Evolutionary conservation across 345 rosid genomes (phyloP).

Genomic region (Moricandia moricandioides): DNA sequence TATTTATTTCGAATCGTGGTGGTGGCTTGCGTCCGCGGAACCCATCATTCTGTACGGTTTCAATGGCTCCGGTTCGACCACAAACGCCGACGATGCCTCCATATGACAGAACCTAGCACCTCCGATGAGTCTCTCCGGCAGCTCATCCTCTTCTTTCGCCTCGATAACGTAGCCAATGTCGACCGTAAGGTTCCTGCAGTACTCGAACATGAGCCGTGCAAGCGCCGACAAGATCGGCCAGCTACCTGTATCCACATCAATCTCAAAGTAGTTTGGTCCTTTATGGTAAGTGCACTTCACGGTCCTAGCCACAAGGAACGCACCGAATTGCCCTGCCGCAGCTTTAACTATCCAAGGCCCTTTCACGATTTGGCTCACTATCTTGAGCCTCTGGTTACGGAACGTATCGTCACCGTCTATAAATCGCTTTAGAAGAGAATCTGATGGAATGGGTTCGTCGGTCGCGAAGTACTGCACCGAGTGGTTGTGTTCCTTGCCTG

Average conservation of each 20-base stretch:
- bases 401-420: constrained; percentile 59
- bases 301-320: constrained; percentile 63
- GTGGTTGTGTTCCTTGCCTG: constrained; percentile 61
- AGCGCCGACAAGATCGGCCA: constrained; percentile 52
- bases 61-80: constrained; percentile 32
- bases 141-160: constrained; percentile 65
- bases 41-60: constrained; percentile 42
- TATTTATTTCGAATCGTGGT: too few relatives aligned
- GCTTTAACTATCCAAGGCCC: constrained; percentile 80
- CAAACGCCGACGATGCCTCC: constrained; percentile 68
- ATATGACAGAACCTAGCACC: constrained; percentile 65
- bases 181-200: constrained; percentile 48
- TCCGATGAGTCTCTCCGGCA: constrained; percentile 78
- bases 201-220: constrained; percentile 52
- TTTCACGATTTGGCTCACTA: constrained; percentile 68
- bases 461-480: constrained; percentile 65
- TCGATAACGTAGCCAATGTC: constrained; percentile 81
- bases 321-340: constrained; percentile 63
- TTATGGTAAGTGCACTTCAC: constrained; percentile 62
- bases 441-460: constrained; percentile 55
- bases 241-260: constrained; percentile 69
- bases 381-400: constrained; percentile 66
- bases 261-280: constrained; percentile 73
- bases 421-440: constrained; percentile 56
- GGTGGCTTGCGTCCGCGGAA: constrained; percentile 36